These are phyloP conservation scores for Leccinum rimulosum DNA, from an alignment of 768 basidiomycete genomes.

Conservation along the genomic window DNA sequence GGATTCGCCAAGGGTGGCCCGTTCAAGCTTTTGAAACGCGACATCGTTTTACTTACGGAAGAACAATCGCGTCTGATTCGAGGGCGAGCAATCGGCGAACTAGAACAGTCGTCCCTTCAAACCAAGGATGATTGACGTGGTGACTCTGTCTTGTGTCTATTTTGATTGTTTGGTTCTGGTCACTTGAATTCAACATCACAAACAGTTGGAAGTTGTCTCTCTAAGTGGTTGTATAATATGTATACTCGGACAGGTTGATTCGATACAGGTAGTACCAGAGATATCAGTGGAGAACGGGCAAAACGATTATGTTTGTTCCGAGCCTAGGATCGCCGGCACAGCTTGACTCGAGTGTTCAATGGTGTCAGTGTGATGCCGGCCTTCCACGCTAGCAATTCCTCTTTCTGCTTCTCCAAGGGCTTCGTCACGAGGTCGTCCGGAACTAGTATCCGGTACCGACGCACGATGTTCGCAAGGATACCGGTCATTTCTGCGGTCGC, in stretches of 20 bases:
- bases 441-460: constrained; percentile 40
- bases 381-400: constrained; percentile 36
- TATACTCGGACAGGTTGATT: neutral
- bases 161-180: neutral
- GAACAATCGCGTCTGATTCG: constrained; percentile 38
- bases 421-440: constrained; percentile 34
- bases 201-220: neutral
- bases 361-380: constrained; percentile 38
- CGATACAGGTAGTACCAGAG: neutral
- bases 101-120: neutral
- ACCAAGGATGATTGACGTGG: neutral
- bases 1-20: constrained; percentile 43
- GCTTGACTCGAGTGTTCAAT: constrained; percentile 22
- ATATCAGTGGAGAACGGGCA: neutral
- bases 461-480: constrained; percentile 43
- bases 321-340: constrained; percentile 17
- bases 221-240: neutral
- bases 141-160: neutral
- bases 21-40: constrained; percentile 47
- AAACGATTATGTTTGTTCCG: neutral
- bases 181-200: neutral
- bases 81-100: constrained; percentile 14
- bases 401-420: constrained; percentile 34
- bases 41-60: constrained; percentile 45
- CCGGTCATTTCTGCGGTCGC: constrained; percentile 41